Conservation (phyloP, 2,329 filamentous ascomycete genomes). For the Cyphellophora europaea region DNA sequence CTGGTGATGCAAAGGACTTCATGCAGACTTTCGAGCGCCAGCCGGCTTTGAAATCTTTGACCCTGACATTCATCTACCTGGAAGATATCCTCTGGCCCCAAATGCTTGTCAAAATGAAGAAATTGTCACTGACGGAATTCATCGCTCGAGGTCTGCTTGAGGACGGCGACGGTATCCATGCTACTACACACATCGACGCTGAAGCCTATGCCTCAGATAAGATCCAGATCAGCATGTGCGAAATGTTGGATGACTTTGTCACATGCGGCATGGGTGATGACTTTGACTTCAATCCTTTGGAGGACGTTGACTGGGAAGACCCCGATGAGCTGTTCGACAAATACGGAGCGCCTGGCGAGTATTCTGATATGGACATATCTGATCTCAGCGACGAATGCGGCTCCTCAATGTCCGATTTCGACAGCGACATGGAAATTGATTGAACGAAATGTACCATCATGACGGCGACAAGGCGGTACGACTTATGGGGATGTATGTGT, state of each 20-base stretch:
- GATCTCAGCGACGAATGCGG: neutral
- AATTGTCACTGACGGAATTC: neutral
- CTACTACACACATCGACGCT: neutral
- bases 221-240: neutral
- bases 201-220: neutral
- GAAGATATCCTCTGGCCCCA: slow-evolving; percentile 10
- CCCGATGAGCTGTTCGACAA: slow-evolving; percentile 11
- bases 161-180: neutral
- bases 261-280: neutral
- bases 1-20: slow-evolving; percentile 7
- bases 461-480: no score
- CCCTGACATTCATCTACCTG: slow-evolving; percentile 13
- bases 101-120: neutral
- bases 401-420: neutral
- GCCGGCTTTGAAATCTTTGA: slow-evolving; percentile 9
- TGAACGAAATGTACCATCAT: no score
- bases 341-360: slow-evolving; percentile 6
- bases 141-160: neutral
- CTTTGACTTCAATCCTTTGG: slow-evolving; percentile 10
- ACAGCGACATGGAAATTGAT: no score
- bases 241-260: neutral
- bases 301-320: slow-evolving; percentile 10
- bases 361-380: no score
- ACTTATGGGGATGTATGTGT: no score
- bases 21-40: slow-evolving; percentile 13